Percentiles rank a stretch among this genome's conserved stretches.
Evolutionary conservation across 1,139 yeast species (phyloP).

Genomic region (Saccharomycopsis crataegensis): DNA sequence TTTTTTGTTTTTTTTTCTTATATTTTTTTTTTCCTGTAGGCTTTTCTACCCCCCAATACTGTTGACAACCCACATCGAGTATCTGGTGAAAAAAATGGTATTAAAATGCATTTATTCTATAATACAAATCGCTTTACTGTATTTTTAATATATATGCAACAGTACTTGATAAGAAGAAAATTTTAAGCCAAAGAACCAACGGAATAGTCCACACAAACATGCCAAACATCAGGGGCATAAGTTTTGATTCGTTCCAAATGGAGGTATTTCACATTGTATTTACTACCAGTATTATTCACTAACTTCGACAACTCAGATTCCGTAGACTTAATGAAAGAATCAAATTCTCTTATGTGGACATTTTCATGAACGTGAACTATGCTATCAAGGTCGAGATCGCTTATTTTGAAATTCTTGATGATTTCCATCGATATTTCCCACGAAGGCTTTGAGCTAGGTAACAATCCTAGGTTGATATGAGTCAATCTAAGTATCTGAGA

Average conservation of each 20-base stretch:
- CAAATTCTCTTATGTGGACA: conserved; percentile 41
- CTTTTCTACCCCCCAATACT: no score
- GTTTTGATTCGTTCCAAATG: conserved; percentile 53
- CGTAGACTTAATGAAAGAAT: conserved; percentile 27
- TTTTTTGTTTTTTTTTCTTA: background rate
- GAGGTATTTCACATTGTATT: conserved; percentile 11
- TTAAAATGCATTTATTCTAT: no score
- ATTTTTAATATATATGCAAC: no score
- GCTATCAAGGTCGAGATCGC: conserved; percentile 23
- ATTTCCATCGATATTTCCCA: conserved; percentile 45
- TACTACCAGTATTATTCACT: background rate
- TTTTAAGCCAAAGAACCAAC: no score
- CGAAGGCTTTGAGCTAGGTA: conserved; percentile 60
- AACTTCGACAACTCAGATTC: conserved; percentile 16
- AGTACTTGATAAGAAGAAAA: no score
- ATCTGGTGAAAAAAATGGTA: no score
- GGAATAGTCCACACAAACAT: conserved; percentile 38
- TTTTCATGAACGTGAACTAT: conserved; percentile 72
- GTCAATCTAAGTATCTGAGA: background rate
- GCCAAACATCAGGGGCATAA: conserved; percentile 85
- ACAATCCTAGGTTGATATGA: conserved; percentile 71
- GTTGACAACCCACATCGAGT: no score
- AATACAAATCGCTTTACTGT: no score
- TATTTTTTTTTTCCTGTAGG: background rate
- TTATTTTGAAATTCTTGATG: conserved; percentile 11